phyloP scores from a whole-genome alignment of 2,329 filamentous ascomycete genomes.

The Cladophialophora bantiana region DNA sequence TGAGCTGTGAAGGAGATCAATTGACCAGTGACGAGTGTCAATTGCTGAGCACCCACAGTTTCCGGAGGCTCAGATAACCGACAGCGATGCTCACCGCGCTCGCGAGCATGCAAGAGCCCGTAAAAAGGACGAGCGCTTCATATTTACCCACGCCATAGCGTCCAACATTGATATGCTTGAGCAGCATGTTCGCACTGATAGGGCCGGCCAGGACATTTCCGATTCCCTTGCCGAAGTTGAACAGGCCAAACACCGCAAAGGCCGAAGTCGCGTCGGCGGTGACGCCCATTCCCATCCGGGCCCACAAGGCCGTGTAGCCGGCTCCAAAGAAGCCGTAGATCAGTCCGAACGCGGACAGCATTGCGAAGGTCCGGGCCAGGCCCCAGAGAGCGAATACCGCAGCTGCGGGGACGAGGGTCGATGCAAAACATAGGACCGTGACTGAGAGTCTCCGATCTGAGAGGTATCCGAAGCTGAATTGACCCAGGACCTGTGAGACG shows the following conservation, averaged over 20 bases:
- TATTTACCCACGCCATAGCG: slow-evolving; percentile 34
- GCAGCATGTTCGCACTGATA: slow-evolving; percentile 36
- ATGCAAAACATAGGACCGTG: slow-evolving; percentile 52
- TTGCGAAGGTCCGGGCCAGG: slow-evolving; percentile 51
- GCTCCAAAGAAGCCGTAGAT: slow-evolving; percentile 56
- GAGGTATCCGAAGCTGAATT: slow-evolving; percentile 43
- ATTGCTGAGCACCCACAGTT: neutral
- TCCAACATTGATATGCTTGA: neutral
- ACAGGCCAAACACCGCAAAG: slow-evolving; percentile 34
- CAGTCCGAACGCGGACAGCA: slow-evolving; percentile 51
- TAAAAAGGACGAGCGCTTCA: slow-evolving; percentile 36
- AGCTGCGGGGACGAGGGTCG: slow-evolving; percentile 50
- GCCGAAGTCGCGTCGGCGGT: slow-evolving; percentile 28
- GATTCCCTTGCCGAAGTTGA: slow-evolving; percentile 39
- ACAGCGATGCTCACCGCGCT: slow-evolving; percentile 28
- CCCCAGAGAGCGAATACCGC: slow-evolving; percentile 58
- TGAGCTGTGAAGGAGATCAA: neutral
- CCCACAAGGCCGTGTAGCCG: slow-evolving; percentile 54
- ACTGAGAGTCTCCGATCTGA: slow-evolving; percentile 51
- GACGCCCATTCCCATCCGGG: slow-evolving; percentile 46
- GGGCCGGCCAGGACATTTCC: slow-evolving; percentile 42
- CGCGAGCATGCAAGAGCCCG: slow-evolving; percentile 37
- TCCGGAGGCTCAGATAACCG: neutral
- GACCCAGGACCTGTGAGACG: slow-evolving; percentile 34
- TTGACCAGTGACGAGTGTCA: neutral